phyloP scores from a whole-genome alignment of 306 rosid species.

The Luffa acutangula region DNA sequence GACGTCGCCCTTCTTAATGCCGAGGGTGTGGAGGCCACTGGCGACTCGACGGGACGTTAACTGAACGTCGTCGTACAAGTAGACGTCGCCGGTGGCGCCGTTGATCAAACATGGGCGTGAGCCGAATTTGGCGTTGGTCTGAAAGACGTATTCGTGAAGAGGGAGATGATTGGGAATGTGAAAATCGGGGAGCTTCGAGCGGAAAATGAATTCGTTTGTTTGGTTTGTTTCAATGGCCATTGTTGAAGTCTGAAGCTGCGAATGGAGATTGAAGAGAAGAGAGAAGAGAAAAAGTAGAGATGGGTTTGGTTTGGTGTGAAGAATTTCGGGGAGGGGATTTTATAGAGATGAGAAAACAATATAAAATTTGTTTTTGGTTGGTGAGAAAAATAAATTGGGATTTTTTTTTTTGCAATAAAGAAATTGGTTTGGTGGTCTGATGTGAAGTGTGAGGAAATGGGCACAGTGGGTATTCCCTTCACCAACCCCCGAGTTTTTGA shows the following conservation, averaged over 20 bases:
- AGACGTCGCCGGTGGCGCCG: constrained; percentile 34
- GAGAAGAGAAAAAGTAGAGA: background rate
- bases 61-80: constrained; percentile 44
- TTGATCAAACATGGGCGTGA: constrained; percentile 60
- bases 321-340: background rate
- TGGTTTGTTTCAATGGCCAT: constrained; percentile 10
- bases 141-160: constrained; percentile 47
- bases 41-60: constrained; percentile 34
- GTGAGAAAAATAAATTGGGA: background rate
- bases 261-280: too few species aligned
- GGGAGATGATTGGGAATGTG: constrained; percentile 68
- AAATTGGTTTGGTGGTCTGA: too few species aligned
- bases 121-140: constrained; percentile 18
- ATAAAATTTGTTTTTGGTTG: background rate
- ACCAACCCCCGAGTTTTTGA: too few species aligned
- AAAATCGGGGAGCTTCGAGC: constrained; percentile 60
- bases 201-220: constrained; percentile 32
- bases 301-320: background rate
- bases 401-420: too few species aligned
- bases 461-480: background rate
- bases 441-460: too few species aligned
- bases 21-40: constrained; percentile 30
- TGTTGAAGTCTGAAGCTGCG: background rate
- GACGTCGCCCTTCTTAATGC: constrained; percentile 38
- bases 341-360: background rate